Base-by-base conservation (phyloP, 306 rosid species). In the Psophocarpus tetragonolobus region DNA sequence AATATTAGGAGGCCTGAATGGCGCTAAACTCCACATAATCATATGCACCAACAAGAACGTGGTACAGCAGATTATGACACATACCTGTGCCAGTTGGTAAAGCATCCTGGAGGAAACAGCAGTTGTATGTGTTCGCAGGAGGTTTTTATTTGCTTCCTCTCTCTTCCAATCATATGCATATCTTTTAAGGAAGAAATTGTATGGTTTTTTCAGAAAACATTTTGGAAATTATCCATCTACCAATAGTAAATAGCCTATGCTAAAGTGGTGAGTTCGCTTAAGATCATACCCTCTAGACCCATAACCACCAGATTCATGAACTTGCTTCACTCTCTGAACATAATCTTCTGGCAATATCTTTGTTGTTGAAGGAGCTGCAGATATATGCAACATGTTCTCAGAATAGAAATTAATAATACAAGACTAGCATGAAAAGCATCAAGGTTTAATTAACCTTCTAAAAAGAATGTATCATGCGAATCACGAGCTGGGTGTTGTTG, bases 401-500 rank as follows among this genome's bases (percentile, higher is more conserved):
- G 73, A 71, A 76, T 71, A 70, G 60, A 79, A 53, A 73, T 26
- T 68, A 23, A 78, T 36, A 71, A 58, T 5, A 82, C 42, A 62
- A 81, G 47, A 83, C 23, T 30, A 39, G 32, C 44, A 38, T 39
- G 13, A 48, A 74, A 69, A 61, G 26, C 77, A 54, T 27, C 21
- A 57, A 44, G 24, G 30, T 71, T 36, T 33, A 33, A 81, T 69
- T 32, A 51, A 95, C 99, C 83, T 81, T 79, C 79, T 78, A 95
- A 72, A 85, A 92, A 95, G 86, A 95, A 95, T 1, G 97, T 95
- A 79, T 92, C 99, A 30, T 95, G 99, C 7, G 99, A 87, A 90
- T 92, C 99, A 57, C 99, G 96, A 17, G 99, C 99, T 45, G 99
- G 99, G 74, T 95, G 99, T 58, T 95, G 99, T 80, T 95, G 99